Evolutionary conservation across 768 basidiomycete genomes (phyloP).

Genomic region (Lentinula raphanica): DNA sequence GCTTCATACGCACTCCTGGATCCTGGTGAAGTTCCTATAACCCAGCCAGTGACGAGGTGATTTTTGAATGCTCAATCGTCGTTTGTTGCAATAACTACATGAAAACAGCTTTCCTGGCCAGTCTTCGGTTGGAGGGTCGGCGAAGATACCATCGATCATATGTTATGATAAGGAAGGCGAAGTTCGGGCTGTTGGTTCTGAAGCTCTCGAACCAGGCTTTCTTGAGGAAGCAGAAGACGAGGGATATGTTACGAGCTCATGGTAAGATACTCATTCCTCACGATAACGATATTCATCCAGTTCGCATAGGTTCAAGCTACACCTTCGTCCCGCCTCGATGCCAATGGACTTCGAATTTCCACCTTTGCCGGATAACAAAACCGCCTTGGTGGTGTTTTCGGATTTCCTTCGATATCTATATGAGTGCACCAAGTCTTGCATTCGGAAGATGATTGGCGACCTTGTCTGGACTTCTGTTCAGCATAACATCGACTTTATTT

Average conservation of each 20-base stretch:
- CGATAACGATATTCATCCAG: not conserved
- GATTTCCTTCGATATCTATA: constrained; percentile 49
- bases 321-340: constrained; percentile 23
- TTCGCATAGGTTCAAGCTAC: constrained; percentile 31
- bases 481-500: constrained; percentile 41
- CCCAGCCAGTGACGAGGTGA: constrained; percentile 11
- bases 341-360: constrained; percentile 19
- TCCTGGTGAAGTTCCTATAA: constrained; percentile 32
- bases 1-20: too few species aligned
- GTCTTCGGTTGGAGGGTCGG: constrained; percentile 38
- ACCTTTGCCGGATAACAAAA: constrained; percentile 37
- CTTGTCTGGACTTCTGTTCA: constrained; percentile 42
- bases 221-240: constrained; percentile 36
- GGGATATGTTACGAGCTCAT: constrained; percentile 42
- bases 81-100: not conserved
- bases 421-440: constrained; percentile 39
- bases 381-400: constrained; percentile 36
- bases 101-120: constrained; percentile 41
- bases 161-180: constrained; percentile 39
- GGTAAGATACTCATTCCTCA: constrained; percentile 22
- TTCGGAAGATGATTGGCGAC: constrained; percentile 42
- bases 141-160: constrained; percentile 46
- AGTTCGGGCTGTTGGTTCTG: constrained; percentile 39
- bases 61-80: too few species aligned
- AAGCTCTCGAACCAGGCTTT: constrained; percentile 31